Percentiles rank a stretch among this genome's conserved stretches.
phyloP scores from a whole-genome alignment of 2,329 filamentous ascomycete genomes.

The Ophiostoma angusticollis region DNA sequence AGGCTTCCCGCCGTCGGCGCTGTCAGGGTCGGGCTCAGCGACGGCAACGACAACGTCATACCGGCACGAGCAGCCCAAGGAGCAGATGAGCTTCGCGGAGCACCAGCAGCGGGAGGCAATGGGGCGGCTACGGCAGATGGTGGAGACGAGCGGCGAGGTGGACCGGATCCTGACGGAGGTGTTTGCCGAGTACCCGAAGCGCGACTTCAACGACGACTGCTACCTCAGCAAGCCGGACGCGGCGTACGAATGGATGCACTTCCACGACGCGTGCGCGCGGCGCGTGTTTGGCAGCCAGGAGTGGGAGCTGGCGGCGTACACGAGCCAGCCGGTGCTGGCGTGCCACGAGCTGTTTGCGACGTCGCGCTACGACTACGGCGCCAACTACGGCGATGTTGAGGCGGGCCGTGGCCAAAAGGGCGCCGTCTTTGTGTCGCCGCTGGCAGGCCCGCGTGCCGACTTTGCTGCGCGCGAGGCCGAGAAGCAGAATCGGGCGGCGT shows the following conservation, averaged over 20 bases:
- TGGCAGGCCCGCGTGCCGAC: conserved; percentile 70
- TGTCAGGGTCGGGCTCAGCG: conserved; percentile 18
- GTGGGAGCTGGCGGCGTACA: conserved; percentile 82
- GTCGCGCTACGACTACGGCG: conserved; percentile 35
- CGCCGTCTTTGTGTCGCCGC: conserved; percentile 56
- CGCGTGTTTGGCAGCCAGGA: conserved; percentile 74
- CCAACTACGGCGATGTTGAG: conserved; percentile 27
- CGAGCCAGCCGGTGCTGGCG: conserved; percentile 73
- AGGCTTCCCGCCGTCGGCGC: conserved; percentile 45
- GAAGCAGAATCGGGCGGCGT: conserved; percentile 62
- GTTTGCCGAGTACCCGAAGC: conserved; percentile 73
- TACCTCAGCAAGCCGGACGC: conserved; percentile 76
- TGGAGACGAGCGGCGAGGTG: conserved; percentile 66
- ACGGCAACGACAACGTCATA: conserved; percentile 28
- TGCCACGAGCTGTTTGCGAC: conserved; percentile 88
- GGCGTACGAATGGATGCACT: conserved; percentile 91
- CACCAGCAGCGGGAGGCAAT: conserved; percentile 59
- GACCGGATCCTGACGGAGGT: conserved; percentile 72
- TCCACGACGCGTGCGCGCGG: conserved; percentile 73
- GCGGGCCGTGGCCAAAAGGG: conserved; percentile 29
- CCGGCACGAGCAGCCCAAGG: conserved; percentile 40
- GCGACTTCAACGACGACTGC: conserved; percentile 86
- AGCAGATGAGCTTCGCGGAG: conserved; percentile 58
- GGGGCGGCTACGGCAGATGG: conserved; percentile 59
- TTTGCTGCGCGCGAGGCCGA: conserved; percentile 69